Evolutionary conservation across 441 rosid species (phyloP).

Genomic region (Gossypium davidsonii): DNA sequence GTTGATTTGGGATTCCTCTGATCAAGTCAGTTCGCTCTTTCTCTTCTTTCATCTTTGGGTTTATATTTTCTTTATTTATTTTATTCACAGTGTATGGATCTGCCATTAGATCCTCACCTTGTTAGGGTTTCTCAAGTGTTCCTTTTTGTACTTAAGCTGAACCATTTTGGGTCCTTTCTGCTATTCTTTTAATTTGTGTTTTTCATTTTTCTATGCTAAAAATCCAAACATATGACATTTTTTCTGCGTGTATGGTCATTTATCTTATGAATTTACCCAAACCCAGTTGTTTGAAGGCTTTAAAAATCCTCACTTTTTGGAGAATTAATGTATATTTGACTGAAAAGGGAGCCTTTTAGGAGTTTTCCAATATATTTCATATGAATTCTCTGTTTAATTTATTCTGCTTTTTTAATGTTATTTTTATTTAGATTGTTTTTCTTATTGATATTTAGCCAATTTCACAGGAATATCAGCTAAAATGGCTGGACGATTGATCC

Average conservation of each 20-base stretch:
- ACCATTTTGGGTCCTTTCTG: not conserved
- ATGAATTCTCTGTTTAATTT: slow-evolving; percentile 19
- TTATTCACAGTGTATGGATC: slow-evolving; percentile 5
- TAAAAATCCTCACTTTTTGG: not conserved
- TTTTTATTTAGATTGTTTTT: slow-evolving; percentile 6
- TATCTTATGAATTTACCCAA: not conserved
- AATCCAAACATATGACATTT: not conserved
- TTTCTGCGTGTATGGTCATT: not conserved
- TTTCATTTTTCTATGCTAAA: not conserved
- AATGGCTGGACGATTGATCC: slow-evolving; percentile 91
- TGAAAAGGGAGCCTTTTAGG: not conserved
- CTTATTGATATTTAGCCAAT: slow-evolving; percentile 23
- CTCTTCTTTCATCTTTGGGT: not conserved
- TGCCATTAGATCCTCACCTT: not conserved
- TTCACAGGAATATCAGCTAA: slow-evolving; percentile 28
- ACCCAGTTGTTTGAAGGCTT: not conserved
- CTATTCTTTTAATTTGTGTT: not conserved
- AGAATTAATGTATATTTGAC: not conserved
- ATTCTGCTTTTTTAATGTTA: not conserved
- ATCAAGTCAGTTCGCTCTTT: not conserved
- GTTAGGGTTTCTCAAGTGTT: slow-evolving; percentile 14
- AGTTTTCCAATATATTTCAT: slow-evolving; percentile 14
- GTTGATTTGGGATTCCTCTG: too few species aligned
- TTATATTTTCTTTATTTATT: not conserved
- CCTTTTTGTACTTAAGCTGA: not conserved